Conservation (phyloP, 2,329 filamentous ascomycete species). For the Fusarium pseudoanthophilum region DNA sequence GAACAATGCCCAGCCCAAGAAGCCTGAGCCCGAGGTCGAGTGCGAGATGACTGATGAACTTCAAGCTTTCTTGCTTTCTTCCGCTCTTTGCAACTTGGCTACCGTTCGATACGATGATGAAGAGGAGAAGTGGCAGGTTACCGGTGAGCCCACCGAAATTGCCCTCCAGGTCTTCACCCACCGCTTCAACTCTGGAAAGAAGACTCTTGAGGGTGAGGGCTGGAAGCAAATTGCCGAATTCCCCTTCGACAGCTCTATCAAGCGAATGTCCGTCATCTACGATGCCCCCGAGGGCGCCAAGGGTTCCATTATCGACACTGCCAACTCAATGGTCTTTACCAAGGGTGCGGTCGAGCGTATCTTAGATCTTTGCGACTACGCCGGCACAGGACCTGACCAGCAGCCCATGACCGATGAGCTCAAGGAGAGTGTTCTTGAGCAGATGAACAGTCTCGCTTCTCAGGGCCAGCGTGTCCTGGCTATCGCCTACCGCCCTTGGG, state of each 20-base stretch:
- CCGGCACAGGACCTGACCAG: conserved; percentile 56
- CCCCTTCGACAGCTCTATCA: conserved; percentile 81
- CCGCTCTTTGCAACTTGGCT: conserved; percentile 74
- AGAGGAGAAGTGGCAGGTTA: conserved; percentile 71
- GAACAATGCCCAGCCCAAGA: conserved; percentile 41
- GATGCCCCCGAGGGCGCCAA: conserved; percentile 57
- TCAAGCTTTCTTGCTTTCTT: conserved; percentile 62
- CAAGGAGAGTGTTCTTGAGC: conserved; percentile 61
- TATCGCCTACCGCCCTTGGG: conserved; percentile 71
- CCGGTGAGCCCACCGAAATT: conserved; percentile 79
- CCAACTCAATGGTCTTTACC: conserved; percentile 66
- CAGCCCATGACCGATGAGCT: conserved; percentile 62
- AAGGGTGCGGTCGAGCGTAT: conserved; percentile 72
- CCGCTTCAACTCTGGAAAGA: conserved; percentile 71
- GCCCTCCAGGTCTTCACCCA: conserved; percentile 80
- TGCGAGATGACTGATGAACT: conserved; percentile 62
- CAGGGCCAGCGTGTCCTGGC: conserved; percentile 79
- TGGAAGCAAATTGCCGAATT: conserved; percentile 76
- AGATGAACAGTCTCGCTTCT: conserved; percentile 69
- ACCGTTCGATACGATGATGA: conserved; percentile 66
- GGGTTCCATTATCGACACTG: conserved; percentile 51
- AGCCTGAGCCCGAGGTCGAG: conserved; percentile 49
- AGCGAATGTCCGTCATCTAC: conserved; percentile 84
- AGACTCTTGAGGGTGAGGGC: conserved; percentile 60
- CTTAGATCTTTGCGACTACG: conserved; percentile 64